Base-by-base conservation (phyloP, 2,329 filamentous ascomycete genomes). In the Fusarium sp. region DNA sequence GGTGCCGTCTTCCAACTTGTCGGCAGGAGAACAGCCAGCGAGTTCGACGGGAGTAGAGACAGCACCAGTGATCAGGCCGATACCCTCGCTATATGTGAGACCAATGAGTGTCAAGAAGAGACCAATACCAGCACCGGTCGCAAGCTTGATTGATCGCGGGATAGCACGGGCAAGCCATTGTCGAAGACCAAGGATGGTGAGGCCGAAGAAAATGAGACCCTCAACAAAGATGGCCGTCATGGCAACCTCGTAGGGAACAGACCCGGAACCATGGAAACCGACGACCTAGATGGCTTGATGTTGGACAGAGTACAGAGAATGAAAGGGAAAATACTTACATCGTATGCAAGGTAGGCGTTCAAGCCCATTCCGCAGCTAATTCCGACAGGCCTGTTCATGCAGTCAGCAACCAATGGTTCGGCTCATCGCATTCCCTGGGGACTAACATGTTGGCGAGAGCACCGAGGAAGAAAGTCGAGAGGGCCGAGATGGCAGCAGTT, bases 191-290 rank as follows among this genome's bases (percentile, higher is more conserved):
- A 95, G 85, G 37, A 97, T 78, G 2, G 94, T 94, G 41, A 97
- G 86, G 2, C 84, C 92, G 53, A 97, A 89, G 81, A 97, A 97
- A 66, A 97, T 90, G 79, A 92, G 93, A 39, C 94, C 94, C 80
- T 97, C 94, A 13, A 96, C 91, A 77, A 97, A 97, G 71, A 96
- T 94, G 57, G 94, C 94, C 5, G 94, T 96, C 39, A 97, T 82
- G 36, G 94, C 94, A 43, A 95, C 86, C 56, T 87, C 80, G 77
- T 93, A 97, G 1, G 93, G 89, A 9, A 97, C 90, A 37, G 87
- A 84, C 3, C 93, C 93, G 23, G 85, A 87, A 44, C 94, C 94
- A 77, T 95, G 91, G 75, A 85, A 89, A 4, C 94, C 94, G 60
- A 97, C 94, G 30, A 91, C 89, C 70, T 91, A 89, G 73, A 90